Evolutionary conservation across 2,329 filamentous ascomycete genomes (phyloP).

Genomic region (Aspergillus fijiensis): DNA sequence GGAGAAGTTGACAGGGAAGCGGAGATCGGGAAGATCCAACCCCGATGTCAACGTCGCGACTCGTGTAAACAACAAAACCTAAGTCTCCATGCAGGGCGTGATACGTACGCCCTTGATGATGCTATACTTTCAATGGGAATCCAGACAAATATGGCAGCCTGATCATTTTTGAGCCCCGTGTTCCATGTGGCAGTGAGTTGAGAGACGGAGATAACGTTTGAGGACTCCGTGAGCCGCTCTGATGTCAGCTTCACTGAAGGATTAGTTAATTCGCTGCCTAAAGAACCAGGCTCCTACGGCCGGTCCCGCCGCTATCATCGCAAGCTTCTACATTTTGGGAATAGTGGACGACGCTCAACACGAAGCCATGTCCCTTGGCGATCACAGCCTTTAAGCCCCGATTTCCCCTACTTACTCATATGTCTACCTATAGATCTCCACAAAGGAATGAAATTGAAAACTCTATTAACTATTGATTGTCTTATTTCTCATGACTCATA

Average conservation of each 20-base stretch:
- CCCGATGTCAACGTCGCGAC: background rate
- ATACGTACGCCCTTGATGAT: background rate
- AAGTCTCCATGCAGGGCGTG: too few relatives aligned
- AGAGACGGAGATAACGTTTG: background rate
- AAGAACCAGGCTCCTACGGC: background rate
- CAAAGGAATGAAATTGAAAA: background rate
- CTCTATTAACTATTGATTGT: constrained; percentile 1
- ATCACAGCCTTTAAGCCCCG: background rate
- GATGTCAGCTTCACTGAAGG: background rate
- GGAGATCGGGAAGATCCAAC: background rate
- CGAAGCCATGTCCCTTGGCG: background rate
- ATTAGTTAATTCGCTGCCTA: background rate
- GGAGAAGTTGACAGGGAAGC: background rate
- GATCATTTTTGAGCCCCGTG: background rate
- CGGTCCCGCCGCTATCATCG: background rate
- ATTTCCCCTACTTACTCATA: too few relatives aligned
- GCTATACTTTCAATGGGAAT: background rate
- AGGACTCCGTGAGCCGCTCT: too few relatives aligned
- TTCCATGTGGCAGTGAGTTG: background rate
- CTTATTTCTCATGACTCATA: background rate
- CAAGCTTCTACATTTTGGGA: background rate
- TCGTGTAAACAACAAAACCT: too few relatives aligned
- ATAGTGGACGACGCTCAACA: background rate
- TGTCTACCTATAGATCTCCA: too few relatives aligned
- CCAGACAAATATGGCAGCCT: background rate